A percentile compares a stretch with the other conserved stretches of the same genome.
These are phyloP conservation scores for Solanum hybrid DNA, from an alignment of 305 asterid species.

Conservation along the genomic window DNA sequence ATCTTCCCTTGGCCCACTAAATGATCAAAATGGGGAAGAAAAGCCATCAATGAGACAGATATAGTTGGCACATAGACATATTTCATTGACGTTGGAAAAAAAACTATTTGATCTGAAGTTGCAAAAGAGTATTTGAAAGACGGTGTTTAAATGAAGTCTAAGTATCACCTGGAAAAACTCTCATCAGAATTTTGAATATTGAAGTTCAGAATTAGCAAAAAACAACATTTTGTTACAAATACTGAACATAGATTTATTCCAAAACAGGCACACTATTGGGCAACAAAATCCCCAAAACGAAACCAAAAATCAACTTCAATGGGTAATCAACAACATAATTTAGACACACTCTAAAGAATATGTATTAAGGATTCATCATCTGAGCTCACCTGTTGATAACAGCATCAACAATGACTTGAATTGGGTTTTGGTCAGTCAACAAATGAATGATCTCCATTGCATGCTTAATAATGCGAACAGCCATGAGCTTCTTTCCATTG, in stretches of 20 bases:
- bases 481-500: conserved; percentile 87
- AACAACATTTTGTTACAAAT: background rate
- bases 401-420: conserved; percentile 76
- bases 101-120: background rate
- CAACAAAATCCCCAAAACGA: too few species aligned
- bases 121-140: background rate
- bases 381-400: conserved; percentile 56
- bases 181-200: background rate
- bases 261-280: background rate
- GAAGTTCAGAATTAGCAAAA: background rate
- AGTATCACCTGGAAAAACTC: background rate
- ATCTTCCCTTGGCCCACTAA: conserved; percentile 83
- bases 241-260: background rate
- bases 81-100: background rate
- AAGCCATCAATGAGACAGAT: background rate
- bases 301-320: background rate
- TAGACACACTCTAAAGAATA: background rate
- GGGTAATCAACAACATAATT: background rate
- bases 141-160: background rate
- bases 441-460: conserved; percentile 86
- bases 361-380: background rate
- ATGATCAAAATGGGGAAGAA: background rate
- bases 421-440: conserved; percentile 64
- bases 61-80: background rate
- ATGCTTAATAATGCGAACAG: conserved; percentile 72